phyloP scores from a whole-genome alignment of 2,329 filamentous ascomycete species.

The Neospermospora avenae region DNA sequence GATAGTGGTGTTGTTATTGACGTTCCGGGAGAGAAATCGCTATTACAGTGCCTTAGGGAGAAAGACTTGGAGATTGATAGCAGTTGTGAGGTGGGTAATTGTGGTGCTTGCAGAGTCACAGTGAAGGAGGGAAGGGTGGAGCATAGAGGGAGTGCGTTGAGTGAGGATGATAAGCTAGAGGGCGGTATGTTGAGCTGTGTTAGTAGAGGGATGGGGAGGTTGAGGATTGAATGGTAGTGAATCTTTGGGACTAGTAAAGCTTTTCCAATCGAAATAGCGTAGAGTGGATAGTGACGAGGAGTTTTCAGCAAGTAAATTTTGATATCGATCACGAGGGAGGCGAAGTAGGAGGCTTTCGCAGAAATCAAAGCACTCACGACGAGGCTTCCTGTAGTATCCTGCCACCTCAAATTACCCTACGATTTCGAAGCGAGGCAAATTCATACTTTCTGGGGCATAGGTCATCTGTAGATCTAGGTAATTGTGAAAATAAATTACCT shows the following conservation, averaged over 20 bases:
- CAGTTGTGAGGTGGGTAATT: constrained; percentile 42
- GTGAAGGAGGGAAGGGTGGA: constrained; percentile 37
- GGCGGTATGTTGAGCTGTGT: constrained; percentile 23
- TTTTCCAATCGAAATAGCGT: too few relatives aligned
- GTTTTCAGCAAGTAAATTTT: too few relatives aligned
- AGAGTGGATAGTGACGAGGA: background rate
- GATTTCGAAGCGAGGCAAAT: too few relatives aligned
- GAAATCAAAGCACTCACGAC: too few relatives aligned
- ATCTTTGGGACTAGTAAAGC: background rate
- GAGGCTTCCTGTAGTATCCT: too few relatives aligned
- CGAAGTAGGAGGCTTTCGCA: too few relatives aligned
- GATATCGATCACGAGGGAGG: too few relatives aligned
- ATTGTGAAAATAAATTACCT: too few relatives aligned
- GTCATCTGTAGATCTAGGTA: too few relatives aligned
- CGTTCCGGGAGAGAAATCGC: constrained; percentile 40
- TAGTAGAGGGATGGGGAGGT: constrained; percentile 17
- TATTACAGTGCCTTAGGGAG: constrained; percentile 41
- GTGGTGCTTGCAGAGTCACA: constrained; percentile 41
- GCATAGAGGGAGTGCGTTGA: constrained; percentile 39
- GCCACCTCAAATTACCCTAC: too few relatives aligned
- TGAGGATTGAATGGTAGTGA: constrained; percentile 6
- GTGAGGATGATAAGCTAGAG: constrained; percentile 34
- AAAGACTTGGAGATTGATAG: constrained; percentile 40
- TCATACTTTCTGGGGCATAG: too few relatives aligned
- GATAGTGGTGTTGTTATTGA: constrained; percentile 36